Conservation (phyloP, 164 flowering plant species). For the Vitis riparia region DNA sequence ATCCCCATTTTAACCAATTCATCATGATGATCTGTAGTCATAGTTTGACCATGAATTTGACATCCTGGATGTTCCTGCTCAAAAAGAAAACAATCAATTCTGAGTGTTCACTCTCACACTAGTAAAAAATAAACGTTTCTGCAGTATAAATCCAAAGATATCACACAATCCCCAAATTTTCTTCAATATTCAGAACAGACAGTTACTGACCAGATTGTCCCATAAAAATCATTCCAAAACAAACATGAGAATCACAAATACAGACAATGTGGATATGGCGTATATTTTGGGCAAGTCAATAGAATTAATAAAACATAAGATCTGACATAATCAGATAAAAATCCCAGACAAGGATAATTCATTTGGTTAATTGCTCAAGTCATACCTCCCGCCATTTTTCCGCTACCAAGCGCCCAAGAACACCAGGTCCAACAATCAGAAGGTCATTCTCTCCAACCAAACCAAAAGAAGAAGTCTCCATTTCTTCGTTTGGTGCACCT, state of each 20-base stretch:
- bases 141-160: neutral
- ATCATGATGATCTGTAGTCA: conserved; percentile 79
- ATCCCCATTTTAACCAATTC: conserved; percentile 78
- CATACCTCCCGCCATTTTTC: conserved; percentile 77
- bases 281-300: neutral
- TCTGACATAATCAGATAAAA: neutral
- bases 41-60: conserved; percentile 78
- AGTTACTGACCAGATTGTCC: neutral
- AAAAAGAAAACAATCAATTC: neutral
- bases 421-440: conserved; percentile 89
- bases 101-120: neutral
- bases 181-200: neutral
- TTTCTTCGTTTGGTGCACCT: conserved; percentile 36
- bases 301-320: neutral
- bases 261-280: no score
- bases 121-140: neutral
- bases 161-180: neutral
- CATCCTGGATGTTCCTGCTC: conserved; percentile 76
- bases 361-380: neutral
- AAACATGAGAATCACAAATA: neutral
- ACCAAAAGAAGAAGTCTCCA: conserved; percentile 35
- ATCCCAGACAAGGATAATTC: neutral
- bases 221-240: neutral
- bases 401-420: conserved; percentile 85
- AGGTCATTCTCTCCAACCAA: conserved; percentile 57